These are phyloP conservation scores for Parastagonospora avenae DNA, from an alignment of 2,329 filamentous ascomycete genomes.

Conservation along the genomic window DNA sequence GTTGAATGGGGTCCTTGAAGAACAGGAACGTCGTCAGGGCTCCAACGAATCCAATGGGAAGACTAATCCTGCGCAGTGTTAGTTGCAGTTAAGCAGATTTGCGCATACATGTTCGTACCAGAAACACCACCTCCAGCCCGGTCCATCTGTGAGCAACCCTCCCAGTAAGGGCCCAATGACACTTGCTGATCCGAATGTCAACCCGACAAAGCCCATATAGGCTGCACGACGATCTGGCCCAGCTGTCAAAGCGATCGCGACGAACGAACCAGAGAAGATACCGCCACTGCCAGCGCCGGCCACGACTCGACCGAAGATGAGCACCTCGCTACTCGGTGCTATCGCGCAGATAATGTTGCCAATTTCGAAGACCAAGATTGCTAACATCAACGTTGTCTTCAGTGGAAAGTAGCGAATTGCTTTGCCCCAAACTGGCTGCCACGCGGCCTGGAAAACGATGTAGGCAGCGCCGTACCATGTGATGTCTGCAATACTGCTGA, in stretches of 20 bases:
- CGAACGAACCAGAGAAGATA: constrained; percentile 43
- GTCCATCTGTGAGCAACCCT: constrained; percentile 48
- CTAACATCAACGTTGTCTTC: constrained; percentile 48
- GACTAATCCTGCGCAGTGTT: constrained; percentile 41
- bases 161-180: constrained; percentile 52
- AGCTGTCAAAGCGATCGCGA: constrained; percentile 52
- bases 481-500: constrained; percentile 41
- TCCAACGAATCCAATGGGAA: constrained; percentile 51
- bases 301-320: constrained; percentile 51
- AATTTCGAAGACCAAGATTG: constrained; percentile 58
- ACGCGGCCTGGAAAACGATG: constrained; percentile 51
- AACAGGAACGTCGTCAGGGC: constrained; percentile 28
- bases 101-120: constrained; percentile 25
- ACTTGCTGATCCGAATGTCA: constrained; percentile 44
- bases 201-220: constrained; percentile 45
- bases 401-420: constrained; percentile 52
- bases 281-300: constrained; percentile 50
- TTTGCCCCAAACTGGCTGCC: constrained; percentile 55
- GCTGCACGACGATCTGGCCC: constrained; percentile 47
- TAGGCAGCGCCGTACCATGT: constrained; percentile 49
- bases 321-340: constrained; percentile 27
- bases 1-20: constrained; percentile 22
- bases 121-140: constrained; percentile 49
- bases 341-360: constrained; percentile 61
- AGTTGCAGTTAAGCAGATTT: constrained; percentile 1